Evolutionary conservation across 495 filamentous ascomycete genomes (phyloP), one percentile per base, ranked within the genome.

Genomic region (Penicillium turbatum): DNA sequence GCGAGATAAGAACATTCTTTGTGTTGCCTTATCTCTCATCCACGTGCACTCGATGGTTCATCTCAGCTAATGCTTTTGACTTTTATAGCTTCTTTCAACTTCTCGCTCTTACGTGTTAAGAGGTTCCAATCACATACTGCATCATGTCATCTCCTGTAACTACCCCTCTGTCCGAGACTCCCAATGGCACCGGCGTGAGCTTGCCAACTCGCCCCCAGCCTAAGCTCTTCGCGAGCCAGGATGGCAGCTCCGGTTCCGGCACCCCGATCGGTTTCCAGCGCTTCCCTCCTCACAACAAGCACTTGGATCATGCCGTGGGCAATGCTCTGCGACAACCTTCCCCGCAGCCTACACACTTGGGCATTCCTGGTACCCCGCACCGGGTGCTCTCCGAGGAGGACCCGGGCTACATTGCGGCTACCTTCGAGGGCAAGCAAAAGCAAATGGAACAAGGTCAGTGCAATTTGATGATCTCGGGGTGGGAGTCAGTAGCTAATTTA

Each of bases 331-430:
- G 86, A 8, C 70, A 86, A 52, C 91, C 93, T 6, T 97, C 93
- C 13, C 93, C 93, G 6, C 90, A 95, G 64, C 91, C 92, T 17
- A 92, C 89, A 21, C 92, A 96, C 64, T 72, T 97, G 67, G 86
- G 83, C 59, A 81, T 93, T n/a, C 86, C 88, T 5, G 75, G 80
- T 30, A 77, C 80, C 38, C 69, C 82, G 49, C 73, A 79, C 60
- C 74, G 82, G 41, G 77, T 95, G 26, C 76, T 97, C 32, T 88
- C 88, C 8, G 92, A 93, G 59, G 85, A 90, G 59, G 92, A 90
- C n/a, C 85, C 93, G 13, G 93, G 93, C 59, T 98, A 98, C 72
- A 84, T 96, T 53, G 92, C 93, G 6, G 91, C 93, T 32, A 90
- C 89, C 50, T 98, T 98, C 58, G 86, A 90, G 74, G 95, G 95